Conservation (phyloP, 208 protist species). For the Leishmania gerbilli region DNA sequence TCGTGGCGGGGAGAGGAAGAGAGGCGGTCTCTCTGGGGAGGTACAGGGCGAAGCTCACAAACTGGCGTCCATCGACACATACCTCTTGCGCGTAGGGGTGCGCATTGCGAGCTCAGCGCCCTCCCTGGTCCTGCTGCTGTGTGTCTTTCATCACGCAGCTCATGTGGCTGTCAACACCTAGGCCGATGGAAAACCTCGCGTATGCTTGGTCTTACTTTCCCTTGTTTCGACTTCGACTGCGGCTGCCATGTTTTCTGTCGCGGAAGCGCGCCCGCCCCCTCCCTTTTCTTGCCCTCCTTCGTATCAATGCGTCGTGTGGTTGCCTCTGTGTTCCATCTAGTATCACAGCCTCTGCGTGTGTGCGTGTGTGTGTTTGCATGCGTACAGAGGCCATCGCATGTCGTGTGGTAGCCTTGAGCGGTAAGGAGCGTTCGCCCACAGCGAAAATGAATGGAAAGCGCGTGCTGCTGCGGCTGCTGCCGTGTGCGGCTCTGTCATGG, state of each 20-base stretch:
- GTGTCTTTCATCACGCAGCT: background rate
- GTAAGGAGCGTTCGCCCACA: background rate
- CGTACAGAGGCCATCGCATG: background rate
- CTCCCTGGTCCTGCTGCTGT: background rate
- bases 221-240: background rate
- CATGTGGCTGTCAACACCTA: background rate
- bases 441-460: background rate
- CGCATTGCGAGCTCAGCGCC: background rate
- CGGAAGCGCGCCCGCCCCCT: background rate
- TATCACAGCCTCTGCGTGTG: background rate
- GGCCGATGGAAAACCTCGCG: background rate
- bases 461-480: background rate
- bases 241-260: background rate
- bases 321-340: background rate
- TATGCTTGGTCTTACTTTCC: background rate
- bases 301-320: background rate
- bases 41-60: background rate
- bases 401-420: background rate
- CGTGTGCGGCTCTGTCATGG: background rate
- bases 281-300: background rate
- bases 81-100: background rate
- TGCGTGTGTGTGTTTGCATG: background rate
- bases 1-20: background rate
- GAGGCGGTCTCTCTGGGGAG: background rate
- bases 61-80: background rate